Conservation (phyloP, 768 basidiomycete species). For the Clitopilus passeckerianus region DNA sequence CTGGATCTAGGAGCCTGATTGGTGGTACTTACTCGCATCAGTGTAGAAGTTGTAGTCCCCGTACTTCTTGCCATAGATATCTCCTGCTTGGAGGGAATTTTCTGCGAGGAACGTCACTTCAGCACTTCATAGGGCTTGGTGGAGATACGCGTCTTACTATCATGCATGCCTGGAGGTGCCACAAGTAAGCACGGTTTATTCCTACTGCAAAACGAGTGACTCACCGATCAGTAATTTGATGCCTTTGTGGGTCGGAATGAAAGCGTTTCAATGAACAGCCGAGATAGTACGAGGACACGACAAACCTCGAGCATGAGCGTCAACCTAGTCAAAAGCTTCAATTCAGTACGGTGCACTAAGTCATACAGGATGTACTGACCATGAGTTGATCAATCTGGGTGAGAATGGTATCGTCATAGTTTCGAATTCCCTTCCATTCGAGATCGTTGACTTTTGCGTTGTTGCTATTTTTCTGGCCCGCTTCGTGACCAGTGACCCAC, state of each 20-base stretch:
- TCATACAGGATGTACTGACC: conserved; percentile 7
- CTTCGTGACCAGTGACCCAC: conserved; percentile 22
- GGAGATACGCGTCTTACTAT: conserved; percentile 4
- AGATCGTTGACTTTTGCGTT: conserved; percentile 24
- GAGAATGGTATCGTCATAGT: conserved; percentile 30
- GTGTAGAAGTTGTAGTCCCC: conserved; percentile 29
- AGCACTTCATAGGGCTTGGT: background rate
- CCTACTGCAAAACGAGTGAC: too few species aligned
- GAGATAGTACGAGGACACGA: conserved; percentile 1
- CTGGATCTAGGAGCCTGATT: background rate
- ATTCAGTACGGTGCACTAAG: background rate
- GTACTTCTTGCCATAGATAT: conserved; percentile 28
- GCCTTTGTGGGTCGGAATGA: background rate
- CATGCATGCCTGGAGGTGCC: conserved; percentile 10
- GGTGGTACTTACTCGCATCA: conserved; percentile 10
- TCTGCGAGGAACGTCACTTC: conserved; percentile 18
- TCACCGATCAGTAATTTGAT: conserved; percentile 16
- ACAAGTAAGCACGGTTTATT: too few species aligned
- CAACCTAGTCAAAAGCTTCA: conserved; percentile 13
- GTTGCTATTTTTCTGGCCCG: conserved; percentile 18
- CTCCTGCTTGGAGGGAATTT: conserved; percentile 25
- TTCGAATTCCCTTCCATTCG: conserved; percentile 25
- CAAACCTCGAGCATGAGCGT: conserved; percentile 25
- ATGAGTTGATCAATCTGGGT: conserved; percentile 32
- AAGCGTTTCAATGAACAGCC: background rate